Conservation (phyloP, 805 yeast species). For the Metschnikowia hibisci region DNA sequence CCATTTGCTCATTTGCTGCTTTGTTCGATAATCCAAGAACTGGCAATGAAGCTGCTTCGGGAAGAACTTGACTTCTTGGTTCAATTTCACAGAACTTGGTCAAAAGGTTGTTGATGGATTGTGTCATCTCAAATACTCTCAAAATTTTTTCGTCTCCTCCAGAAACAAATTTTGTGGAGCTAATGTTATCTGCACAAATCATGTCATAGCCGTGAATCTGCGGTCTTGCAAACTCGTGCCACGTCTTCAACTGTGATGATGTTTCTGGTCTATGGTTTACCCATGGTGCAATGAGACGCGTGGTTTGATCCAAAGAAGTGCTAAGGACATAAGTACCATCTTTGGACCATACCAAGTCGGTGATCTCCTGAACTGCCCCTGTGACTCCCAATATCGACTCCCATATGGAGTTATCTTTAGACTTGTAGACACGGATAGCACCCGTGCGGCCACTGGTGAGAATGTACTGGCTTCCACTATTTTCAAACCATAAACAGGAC, state of each 20-base stretch:
- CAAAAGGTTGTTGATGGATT: constrained; percentile 64
- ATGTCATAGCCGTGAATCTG: constrained; percentile 98
- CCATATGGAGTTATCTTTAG: constrained; percentile 22
- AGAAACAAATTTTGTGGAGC: constrained; percentile 66
- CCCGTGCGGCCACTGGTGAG: constrained; percentile 91
- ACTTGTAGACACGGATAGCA: constrained; percentile 75
- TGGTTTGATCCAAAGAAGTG: constrained; percentile 91
- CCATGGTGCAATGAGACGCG: constrained; percentile 77
- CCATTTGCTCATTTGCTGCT: constrained; percentile 55
- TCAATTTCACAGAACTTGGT: constrained; percentile 48
- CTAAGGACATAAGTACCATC: constrained; percentile 64
- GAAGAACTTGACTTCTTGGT: constrained; percentile 35
- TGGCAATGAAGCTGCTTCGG: constrained; percentile 87
- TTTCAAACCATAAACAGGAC: constrained; percentile 63
- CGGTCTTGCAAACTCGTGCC: constrained; percentile 95
- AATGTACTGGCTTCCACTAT: constrained; percentile 40
- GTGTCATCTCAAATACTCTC: constrained; percentile 85
- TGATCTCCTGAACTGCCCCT: constrained; percentile 71
- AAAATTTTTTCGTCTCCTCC: constrained; percentile 95
- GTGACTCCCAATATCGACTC: constrained; percentile 56
- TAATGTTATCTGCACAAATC: constrained; percentile 68
- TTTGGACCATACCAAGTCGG: constrained; percentile 74
- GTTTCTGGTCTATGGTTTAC: constrained; percentile 18
- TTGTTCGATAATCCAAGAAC: constrained; percentile 92
- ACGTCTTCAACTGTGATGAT: constrained; percentile 29